Percentiles rank a stretch among this genome's conserved stretches.
These are phyloP conservation scores for Aphanomyces cochlioides DNA, from an alignment of 352 stramenopile species.

Conservation along the genomic window DNA sequence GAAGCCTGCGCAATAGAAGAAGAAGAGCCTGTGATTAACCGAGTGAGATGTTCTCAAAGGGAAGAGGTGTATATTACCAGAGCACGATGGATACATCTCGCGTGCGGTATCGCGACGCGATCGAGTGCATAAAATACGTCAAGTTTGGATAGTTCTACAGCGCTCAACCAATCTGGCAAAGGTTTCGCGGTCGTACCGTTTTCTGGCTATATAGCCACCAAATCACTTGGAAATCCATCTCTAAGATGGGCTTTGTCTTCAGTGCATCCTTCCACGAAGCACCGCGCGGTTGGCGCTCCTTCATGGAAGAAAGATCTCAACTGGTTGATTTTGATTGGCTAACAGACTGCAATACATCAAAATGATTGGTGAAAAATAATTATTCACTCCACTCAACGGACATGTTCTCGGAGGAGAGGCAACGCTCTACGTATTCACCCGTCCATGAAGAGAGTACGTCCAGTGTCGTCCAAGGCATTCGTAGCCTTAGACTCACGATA, in stretches of 20 bases:
- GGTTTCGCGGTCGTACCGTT: not conserved
- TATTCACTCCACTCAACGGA: too few species aligned
- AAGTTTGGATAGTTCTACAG: constrained; percentile 1
- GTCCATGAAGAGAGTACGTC: too few species aligned
- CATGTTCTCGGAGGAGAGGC: too few species aligned
- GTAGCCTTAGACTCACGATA: too few species aligned
- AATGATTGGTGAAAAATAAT: too few species aligned
- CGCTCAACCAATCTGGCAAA: too few species aligned
- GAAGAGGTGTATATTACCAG: constrained; percentile 38
- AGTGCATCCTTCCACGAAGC: not conserved
- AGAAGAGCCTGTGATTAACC: constrained; percentile 46
- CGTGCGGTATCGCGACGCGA: constrained; percentile 45
- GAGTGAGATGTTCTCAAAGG: not conserved
- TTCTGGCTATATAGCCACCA: constrained; percentile 12
- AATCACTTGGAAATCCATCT: constrained; percentile 1
- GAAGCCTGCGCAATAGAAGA: constrained; percentile 49
- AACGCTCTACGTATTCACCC: too few species aligned
- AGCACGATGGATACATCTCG: constrained; percentile 63
- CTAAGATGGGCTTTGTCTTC: not conserved
- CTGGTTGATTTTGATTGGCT: too few species aligned
- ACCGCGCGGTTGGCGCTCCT: not conserved
- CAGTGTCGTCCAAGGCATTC: too few species aligned
- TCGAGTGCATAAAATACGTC: not conserved
- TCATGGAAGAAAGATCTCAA: not conserved
- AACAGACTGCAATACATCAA: too few species aligned